Evolutionary conservation across 164 flowering plant species (phyloP), one percentile per base, ranked within the genome.

Genomic region (Houttuynia cordata): DNA sequence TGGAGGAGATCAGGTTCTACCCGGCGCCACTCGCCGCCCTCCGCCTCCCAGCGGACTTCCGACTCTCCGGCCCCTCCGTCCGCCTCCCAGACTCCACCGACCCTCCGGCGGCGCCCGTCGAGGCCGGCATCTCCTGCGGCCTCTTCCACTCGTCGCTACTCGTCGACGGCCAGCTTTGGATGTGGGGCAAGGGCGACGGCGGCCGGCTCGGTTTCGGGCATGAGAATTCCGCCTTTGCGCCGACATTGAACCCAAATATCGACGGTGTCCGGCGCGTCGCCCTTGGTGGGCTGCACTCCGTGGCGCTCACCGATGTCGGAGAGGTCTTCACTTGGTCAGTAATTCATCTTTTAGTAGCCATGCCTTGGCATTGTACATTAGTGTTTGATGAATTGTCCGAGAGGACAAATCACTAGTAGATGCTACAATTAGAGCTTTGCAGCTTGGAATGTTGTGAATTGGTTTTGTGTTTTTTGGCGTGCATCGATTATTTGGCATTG

Each of bases 131-230:
- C 20, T 85, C 91, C 7, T 92, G 95, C 62, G 98, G 98, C 50
- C 73, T 92, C 42, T 92, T 92, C 66, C 98, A 92, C 65, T 88
- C 95, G 6, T 76, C 79, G 8, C 56, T 87, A 62, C 55, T 83
- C 40, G 79, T 85, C 19, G 83, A 83, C 52, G 93, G 93, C 13
- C 74, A 73, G 61, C 41, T 88, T 5, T 92, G 95, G 96, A 74
- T 88, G 61, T 92, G 96, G 98, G 98, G 98, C 0, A 88, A 92
- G 69, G 98, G 96, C 0, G 98, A 92, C 52, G 93, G 91, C 5
- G 98, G 96, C 3, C 73, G 98, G 15, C 87, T 92, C 3, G 98
- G 98, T 0, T 71, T 87, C 15, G 93, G n/a, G 95, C 24, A 88
- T 40, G 98, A 92, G 77, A 70, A 83, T 49, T 62, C 88, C 0